A percentile compares a stretch with the other conserved stretches of the same genome.
These are phyloP conservation scores for Fusarium keratoplasticum DNA, from an alignment of 2,329 filamentous ascomycete genomes.

Conservation along the genomic window DNA sequence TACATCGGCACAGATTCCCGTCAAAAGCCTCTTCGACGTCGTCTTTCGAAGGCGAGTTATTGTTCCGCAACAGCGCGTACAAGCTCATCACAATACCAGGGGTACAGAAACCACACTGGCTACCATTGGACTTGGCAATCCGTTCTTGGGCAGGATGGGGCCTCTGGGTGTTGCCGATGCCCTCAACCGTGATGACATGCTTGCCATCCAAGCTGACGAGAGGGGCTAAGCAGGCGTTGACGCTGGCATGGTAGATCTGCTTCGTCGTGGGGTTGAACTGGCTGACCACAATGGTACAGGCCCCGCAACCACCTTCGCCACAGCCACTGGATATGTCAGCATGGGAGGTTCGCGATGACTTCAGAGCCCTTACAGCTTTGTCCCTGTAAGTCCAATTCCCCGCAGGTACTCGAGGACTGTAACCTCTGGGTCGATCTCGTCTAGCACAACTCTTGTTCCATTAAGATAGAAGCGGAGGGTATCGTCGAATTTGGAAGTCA, in stretches of 20 bases:
- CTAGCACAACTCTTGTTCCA: conserved; percentile 87
- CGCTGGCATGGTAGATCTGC: conserved; percentile 93
- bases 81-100: conserved; percentile 98
- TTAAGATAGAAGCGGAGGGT: conserved; percentile 94
- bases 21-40: conserved; percentile 97
- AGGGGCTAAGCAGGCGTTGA: conserved; percentile 95
- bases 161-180: conserved; percentile 87
- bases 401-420: conserved; percentile 94
- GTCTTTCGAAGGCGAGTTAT: conserved; percentile 78
- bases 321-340: conserved; percentile 70
- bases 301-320: conserved; percentile 95
- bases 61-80: conserved; percentile 91
- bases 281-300: conserved; percentile 94
- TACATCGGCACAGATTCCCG: conserved; percentile 95
- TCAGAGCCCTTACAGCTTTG: conserved; percentile 74
- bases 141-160: conserved; percentile 93
- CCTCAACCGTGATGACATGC: conserved; percentile 97
- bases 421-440: conserved; percentile 89
- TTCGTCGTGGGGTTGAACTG: conserved; percentile 94
- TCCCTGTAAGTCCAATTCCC: conserved; percentile 92
- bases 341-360: neutral
- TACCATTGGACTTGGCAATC: conserved; percentile 90
- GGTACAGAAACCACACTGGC: conserved; percentile 94
- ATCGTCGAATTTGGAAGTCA: conserved; percentile 86
- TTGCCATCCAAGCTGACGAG: conserved; percentile 95